Conservation (phyloP, 257 asterid species). For the Fraxinus quadrangulata region DNA sequence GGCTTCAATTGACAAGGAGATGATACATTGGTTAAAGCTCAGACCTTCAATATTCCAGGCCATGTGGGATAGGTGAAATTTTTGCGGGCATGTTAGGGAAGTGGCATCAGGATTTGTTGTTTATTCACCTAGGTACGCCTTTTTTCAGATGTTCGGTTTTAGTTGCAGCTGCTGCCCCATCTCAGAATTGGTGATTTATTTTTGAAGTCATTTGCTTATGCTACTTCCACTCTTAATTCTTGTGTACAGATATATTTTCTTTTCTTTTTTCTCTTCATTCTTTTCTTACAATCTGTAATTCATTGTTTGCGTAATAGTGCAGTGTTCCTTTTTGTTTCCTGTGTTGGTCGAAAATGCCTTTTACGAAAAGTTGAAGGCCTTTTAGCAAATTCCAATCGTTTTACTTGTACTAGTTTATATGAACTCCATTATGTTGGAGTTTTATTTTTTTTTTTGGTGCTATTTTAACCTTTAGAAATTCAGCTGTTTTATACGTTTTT, state of each 20-base stretch:
- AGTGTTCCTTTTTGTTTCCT: constrained; percentile 12
- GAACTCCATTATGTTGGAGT: neutral
- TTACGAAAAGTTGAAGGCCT: constrained; percentile 1
- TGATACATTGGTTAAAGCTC: constrained; percentile 89
- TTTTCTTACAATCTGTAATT: constrained; percentile 58
- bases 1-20: constrained; percentile 61
- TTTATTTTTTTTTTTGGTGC: neutral
- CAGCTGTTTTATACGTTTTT: neutral
- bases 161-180: constrained; percentile 33
- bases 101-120: constrained; percentile 26
- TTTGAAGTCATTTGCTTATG: constrained; percentile 28
- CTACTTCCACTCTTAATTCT: constrained; percentile 49
- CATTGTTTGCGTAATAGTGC: constrained; percentile 42
- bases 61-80: constrained; percentile 81
- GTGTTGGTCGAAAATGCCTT: constrained; percentile 35
- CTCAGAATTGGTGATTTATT: constrained; percentile 22
- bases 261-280: constrained; percentile 26
- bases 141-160: constrained; percentile 26
- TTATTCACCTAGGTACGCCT: neutral
- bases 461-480: neutral
- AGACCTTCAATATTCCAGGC: constrained; percentile 78
- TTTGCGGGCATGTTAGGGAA: constrained; percentile 47
- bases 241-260: constrained; percentile 62
- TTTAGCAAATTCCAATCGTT: neutral
- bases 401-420: neutral